These are phyloP conservation scores for Erodium texanum DNA, from an alignment of 441 rosid genomes.

Conservation along the genomic window DNA sequence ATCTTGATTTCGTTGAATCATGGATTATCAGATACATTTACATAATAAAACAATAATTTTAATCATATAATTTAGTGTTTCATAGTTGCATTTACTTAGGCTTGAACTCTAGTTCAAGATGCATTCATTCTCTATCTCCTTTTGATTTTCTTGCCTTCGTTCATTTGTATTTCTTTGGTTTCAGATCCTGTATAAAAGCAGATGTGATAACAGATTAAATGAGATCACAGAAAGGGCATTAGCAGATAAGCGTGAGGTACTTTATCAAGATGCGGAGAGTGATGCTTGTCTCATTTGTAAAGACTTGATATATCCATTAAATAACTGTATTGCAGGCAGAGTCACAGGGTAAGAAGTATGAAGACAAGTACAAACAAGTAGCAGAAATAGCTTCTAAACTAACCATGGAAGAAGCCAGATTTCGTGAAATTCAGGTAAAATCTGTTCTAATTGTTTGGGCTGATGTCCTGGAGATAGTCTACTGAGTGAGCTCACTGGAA, in stretches of 20 bases:
- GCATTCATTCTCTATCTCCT: slow-evolving; percentile 7
- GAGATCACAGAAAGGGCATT: slow-evolving; percentile 90
- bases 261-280: slow-evolving; percentile 12
- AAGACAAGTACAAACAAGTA: slow-evolving; percentile 95
- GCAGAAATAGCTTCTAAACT: slow-evolving; percentile 90
- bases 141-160: slow-evolving; percentile 9
- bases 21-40: no score
- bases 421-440: slow-evolving; percentile 83
- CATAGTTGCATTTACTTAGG: background rate
- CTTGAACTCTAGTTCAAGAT: slow-evolving; percentile 15
- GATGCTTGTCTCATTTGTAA: slow-evolving; percentile 11
- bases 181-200: slow-evolving; percentile 82
- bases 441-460: slow-evolving; percentile 6
- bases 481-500: slow-evolving; percentile 9
- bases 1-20: no score
- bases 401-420: slow-evolving; percentile 87
- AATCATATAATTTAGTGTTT: no score
- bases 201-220: slow-evolving; percentile 89
- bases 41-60: no score
- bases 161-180: slow-evolving; percentile 13
- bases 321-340: slow-evolving; percentile 57
- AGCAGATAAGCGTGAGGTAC: slow-evolving; percentile 92
- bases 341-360: slow-evolving; percentile 76
- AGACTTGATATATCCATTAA: slow-evolving; percentile 17
- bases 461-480: slow-evolving; percentile 15